Evolutionary conservation across 805 yeast genomes (phyloP).

Genomic region (Jamesozyma rosinii): DNA sequence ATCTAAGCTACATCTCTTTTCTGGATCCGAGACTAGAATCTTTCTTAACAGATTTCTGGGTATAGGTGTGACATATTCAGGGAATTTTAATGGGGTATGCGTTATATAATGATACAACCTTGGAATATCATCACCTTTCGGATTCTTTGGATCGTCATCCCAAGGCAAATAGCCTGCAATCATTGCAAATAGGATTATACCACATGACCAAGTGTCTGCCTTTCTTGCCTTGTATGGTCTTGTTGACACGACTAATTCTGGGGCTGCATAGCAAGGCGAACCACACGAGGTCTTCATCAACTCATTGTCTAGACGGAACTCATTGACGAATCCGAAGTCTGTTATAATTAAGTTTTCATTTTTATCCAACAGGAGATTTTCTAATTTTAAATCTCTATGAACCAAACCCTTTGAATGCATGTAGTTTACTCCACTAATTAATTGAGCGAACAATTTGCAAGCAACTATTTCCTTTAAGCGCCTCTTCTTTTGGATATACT

Average conservation of each 20-base stretch:
- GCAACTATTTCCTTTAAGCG: conserved; percentile 82
- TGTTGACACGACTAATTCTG: conserved; percentile 83
- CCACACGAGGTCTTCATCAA: conserved; percentile 94
- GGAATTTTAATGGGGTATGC: conserved; percentile 84
- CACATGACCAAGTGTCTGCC: conserved; percentile 96
- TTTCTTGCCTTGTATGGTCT: conserved; percentile 84
- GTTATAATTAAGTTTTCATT: conserved; percentile 79
- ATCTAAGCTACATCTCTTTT: conserved; percentile 55
- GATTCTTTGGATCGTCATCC: conserved; percentile 94
- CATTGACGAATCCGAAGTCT: conserved; percentile 92
- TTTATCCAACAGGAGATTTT: conserved; percentile 73
- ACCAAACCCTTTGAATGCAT: conserved; percentile 88
- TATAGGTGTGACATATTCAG: conserved; percentile 82
- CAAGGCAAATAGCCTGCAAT: conserved; percentile 93
- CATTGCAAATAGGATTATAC: conserved; percentile 93
- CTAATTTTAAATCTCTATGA: conserved; percentile 86
- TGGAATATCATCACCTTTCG: conserved; percentile 90
- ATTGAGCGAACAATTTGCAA: conserved; percentile 80
- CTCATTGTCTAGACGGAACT: conserved; percentile 50
- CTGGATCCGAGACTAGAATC: conserved; percentile 79
- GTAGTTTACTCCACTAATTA: conserved; percentile 88
- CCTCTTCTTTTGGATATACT: conserved; percentile 78
- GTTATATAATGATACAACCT: conserved; percentile 87
- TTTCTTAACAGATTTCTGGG: conserved; percentile 85
- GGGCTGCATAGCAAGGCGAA: conserved; percentile 97